Evolutionary conservation across 2,329 filamentous ascomycete genomes (phyloP).

Genomic region (Seiridium cupressi): DNA sequence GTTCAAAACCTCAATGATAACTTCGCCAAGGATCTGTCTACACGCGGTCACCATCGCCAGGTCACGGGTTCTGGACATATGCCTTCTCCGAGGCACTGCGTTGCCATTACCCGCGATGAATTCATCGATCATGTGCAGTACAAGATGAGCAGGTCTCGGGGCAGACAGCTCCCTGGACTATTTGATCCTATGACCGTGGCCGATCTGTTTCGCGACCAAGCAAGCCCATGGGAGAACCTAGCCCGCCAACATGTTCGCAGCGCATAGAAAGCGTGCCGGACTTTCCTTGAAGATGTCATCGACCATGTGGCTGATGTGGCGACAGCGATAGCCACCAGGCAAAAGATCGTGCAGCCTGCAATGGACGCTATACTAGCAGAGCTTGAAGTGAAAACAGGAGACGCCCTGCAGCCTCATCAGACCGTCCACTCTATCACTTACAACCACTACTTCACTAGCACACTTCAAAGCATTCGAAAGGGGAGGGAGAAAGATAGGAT

Average conservation of each 20-base stretch:
- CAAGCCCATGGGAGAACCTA: slow-evolving; percentile 48
- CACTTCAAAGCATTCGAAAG: slow-evolving; percentile 23
- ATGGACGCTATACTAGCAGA: slow-evolving; percentile 33
- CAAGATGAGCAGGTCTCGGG: slow-evolving; percentile 40
- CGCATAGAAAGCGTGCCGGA: slow-evolving; percentile 40
- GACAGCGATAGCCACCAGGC: slow-evolving; percentile 34
- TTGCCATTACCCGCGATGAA: slow-evolving; percentile 27
- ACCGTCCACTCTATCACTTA: slow-evolving; percentile 52
- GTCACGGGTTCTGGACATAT: slow-evolving; percentile 24
- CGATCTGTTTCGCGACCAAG: slow-evolving; percentile 61
- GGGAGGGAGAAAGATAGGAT: slow-evolving; percentile 2
- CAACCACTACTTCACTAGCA: slow-evolving; percentile 43
- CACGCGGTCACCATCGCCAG: slow-evolving; percentile 36
- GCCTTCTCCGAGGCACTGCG: slow-evolving; percentile 7
- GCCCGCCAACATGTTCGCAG: slow-evolving; percentile 47
- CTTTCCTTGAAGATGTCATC: slow-evolving; percentile 48
- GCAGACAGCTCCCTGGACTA: slow-evolving; percentile 57
- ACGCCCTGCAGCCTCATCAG: slow-evolving; percentile 45
- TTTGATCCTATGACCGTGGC: slow-evolving; percentile 59
- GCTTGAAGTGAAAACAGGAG: slow-evolving; percentile 37
- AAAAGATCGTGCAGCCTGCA: slow-evolving; percentile 35
- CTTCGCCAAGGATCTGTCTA: slow-evolving; percentile 44
- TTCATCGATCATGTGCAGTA: slow-evolving; percentile 38
- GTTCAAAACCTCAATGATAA: slow-evolving; percentile 47
- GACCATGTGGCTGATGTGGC: slow-evolving; percentile 34